Evolutionary conservation across 306 rosid species (phyloP).

Genomic region (Vigna hirtella): DNA sequence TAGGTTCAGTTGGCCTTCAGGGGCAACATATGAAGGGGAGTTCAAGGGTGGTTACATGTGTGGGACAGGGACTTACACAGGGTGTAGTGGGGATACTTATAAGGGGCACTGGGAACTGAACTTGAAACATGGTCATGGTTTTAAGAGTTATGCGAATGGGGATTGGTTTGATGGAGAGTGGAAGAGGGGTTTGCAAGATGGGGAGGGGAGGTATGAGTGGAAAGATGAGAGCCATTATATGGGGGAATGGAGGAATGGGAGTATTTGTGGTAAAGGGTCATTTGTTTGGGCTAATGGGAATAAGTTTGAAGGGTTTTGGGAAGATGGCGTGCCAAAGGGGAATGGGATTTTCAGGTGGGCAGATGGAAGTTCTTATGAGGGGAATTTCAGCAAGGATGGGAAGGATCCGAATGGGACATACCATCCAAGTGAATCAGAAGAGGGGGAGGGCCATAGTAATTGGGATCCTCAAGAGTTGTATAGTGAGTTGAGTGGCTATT

Average conservation of each 20-base stretch:
- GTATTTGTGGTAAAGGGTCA: conserved; percentile 71
- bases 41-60: conserved; percentile 86
- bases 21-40: conserved; percentile 93
- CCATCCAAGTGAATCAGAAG: conserved; percentile 53
- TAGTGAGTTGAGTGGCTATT: conserved; percentile 51
- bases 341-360: conserved; percentile 73
- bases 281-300: conserved; percentile 79
- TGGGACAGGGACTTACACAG: conserved; percentile 73
- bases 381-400: conserved; percentile 70
- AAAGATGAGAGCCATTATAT: conserved; percentile 65
- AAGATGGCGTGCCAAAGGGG: conserved; percentile 76
- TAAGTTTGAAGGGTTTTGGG: conserved; percentile 81
- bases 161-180: conserved; percentile 91
- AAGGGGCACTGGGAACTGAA: conserved; percentile 87
- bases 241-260: conserved; percentile 93
- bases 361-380: conserved; percentile 77
- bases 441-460: conserved; percentile 44
- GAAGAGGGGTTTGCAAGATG: conserved; percentile 73
- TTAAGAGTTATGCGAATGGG: conserved; percentile 63
- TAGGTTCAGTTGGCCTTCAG: conserved; percentile 92
- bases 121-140: conserved; percentile 80
- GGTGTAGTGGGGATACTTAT: conserved; percentile 71
- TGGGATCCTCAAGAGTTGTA: conserved; percentile 89
- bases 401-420: conserved; percentile 68
- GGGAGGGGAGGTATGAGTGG: conserved; percentile 83